Conservation (phyloP, 1,284 basidiomycete species). For the Melampsora larici-populina region DNA sequence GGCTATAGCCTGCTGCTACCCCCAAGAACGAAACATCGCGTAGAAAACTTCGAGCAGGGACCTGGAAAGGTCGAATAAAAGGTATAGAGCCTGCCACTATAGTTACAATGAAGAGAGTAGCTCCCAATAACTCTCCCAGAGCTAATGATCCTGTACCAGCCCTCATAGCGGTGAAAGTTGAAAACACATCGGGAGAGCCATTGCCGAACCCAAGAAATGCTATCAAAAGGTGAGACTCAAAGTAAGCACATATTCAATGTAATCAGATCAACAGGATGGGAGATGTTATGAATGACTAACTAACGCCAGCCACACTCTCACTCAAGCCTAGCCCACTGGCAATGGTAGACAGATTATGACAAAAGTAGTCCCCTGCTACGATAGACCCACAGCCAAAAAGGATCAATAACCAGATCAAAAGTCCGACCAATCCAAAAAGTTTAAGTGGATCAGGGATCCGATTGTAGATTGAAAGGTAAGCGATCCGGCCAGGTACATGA, state of each 20-base stretch:
- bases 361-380: slow-evolving; percentile 90
- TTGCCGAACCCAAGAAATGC: slow-evolving; percentile 85
- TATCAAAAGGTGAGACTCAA: slow-evolving; percentile 55
- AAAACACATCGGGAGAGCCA: slow-evolving; percentile 61
- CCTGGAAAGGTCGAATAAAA: slow-evolving; percentile 86
- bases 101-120: slow-evolving; percentile 89
- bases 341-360: slow-evolving; percentile 81
- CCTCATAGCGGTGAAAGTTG: slow-evolving; percentile 89
- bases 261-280: background rate
- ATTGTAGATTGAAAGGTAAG: background rate
- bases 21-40: slow-evolving; percentile 95
- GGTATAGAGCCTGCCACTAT: slow-evolving; percentile 93
- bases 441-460: background rate
- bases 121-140: slow-evolving; percentile 89
- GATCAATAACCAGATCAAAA: slow-evolving; percentile 73
- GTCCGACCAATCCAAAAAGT: slow-evolving; percentile 62
- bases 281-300: slow-evolving; percentile 19
- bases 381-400: slow-evolving; percentile 84
- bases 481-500: too few relatives aligned
- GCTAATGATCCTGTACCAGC: slow-evolving; percentile 80
- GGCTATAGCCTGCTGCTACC: slow-evolving; percentile 67
- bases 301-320: slow-evolving; percentile 66
- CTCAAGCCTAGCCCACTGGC: slow-evolving; percentile 74
- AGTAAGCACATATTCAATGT: background rate
- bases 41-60: slow-evolving; percentile 74